Evolutionary conservation across 2,329 filamentous ascomycete species (phyloP).

Genomic region (Aspergillus transmontanensis): DNA sequence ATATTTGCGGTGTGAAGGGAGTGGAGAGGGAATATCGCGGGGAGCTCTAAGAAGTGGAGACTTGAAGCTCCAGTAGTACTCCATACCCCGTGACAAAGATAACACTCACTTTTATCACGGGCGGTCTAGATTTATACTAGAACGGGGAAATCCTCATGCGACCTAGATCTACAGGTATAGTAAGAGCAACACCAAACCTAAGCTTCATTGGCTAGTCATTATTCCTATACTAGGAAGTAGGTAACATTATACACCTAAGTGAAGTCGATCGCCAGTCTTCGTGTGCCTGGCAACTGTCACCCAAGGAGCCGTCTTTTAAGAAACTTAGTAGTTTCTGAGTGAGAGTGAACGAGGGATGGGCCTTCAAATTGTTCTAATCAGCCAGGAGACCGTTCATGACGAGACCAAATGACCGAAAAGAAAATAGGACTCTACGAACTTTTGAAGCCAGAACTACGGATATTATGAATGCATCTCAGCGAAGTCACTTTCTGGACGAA

Average conservation of each 20-base stretch:
- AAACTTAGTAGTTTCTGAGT: not conserved
- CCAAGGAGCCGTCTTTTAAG: not conserved
- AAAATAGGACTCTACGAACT: not conserved
- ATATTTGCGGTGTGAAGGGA: not conserved
- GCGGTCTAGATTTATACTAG: not conserved
- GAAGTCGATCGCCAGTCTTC: not conserved
- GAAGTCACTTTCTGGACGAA: not conserved
- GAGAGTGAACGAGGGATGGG: not conserved
- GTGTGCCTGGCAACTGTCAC: not conserved
- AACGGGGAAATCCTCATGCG: not conserved
- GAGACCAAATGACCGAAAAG: not conserved
- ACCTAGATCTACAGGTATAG: not conserved
- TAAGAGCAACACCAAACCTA: not conserved
- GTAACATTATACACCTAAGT: not conserved
- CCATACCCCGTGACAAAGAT: not conserved
- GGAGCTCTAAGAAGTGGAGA: not conserved
- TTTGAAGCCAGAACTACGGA: not conserved
- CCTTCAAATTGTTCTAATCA: not conserved
- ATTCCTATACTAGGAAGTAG: not conserved
- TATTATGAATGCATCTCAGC: not conserved
- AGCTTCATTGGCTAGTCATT: not conserved
- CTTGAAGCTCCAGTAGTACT: not conserved
- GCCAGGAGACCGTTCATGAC: not conserved
- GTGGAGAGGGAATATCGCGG: conserved; percentile 1
- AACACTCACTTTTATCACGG: not conserved